These are phyloP conservation scores for Saccharomyces hybrid DNA, from an alignment of 1,139 yeast genomes.

Conservation along the genomic window DNA sequence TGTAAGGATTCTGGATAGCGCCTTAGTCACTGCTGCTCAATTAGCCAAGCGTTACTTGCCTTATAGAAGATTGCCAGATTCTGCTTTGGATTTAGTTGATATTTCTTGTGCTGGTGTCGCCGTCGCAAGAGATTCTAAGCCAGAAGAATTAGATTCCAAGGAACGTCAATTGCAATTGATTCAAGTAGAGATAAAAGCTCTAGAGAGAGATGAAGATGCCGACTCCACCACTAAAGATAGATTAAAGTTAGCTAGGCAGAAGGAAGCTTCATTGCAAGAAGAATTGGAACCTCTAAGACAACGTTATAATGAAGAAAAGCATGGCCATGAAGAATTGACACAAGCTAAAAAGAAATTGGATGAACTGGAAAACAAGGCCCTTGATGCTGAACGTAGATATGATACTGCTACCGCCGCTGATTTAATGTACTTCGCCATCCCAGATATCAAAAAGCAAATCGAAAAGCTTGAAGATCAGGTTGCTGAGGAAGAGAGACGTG, in stretches of 20 bases:
- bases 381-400: slow-evolving; percentile 93
- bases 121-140: slow-evolving; percentile 95
- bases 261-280: slow-evolving; percentile 78
- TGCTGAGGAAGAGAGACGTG: slow-evolving; percentile 64
- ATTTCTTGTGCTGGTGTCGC: slow-evolving; percentile 98
- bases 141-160: slow-evolving; percentile 88
- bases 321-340: slow-evolving; percentile 86
- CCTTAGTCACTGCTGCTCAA: slow-evolving; percentile 91
- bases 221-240: slow-evolving; percentile 85
- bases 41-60: slow-evolving; percentile 92
- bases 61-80: slow-evolving; percentile 92
- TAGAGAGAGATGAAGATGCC: slow-evolving; percentile 91
- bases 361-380: slow-evolving; percentile 85
- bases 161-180: slow-evolving; percentile 88
- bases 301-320: slow-evolving; percentile 78
- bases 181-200: slow-evolving; percentile 93
- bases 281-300: slow-evolving; percentile 79
- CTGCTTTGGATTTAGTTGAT: slow-evolving; percentile 95
- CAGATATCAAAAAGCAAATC: slow-evolving; percentile 76
- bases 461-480: slow-evolving; percentile 66
- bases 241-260: slow-evolving; percentile 66
- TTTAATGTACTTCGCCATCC: slow-evolving; percentile 92
- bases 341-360: slow-evolving; percentile 84
- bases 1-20: slow-evolving; percentile 91
- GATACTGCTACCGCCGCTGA: slow-evolving; percentile 96